A percentile compares a stretch with the other conserved stretches of the same genome.
phyloP scores from a whole-genome alignment of 148 eudicot genomes.

The Rheum nobile region DNA sequence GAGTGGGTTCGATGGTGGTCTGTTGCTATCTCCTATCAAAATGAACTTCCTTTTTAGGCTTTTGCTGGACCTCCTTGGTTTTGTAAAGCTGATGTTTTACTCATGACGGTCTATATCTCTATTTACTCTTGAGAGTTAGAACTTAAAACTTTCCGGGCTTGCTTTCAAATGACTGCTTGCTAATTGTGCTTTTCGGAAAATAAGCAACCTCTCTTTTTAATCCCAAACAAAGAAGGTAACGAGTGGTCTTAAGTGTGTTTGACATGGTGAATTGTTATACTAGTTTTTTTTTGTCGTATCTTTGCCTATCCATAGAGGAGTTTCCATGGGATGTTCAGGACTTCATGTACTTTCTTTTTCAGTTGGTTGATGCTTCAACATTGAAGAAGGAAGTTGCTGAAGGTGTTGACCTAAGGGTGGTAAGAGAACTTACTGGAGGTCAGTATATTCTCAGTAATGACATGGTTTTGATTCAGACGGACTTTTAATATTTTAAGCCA shows the following conservation, averaged over 20 bases:
- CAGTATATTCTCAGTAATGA: constrained; percentile 9
- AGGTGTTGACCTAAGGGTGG: constrained; percentile 96
- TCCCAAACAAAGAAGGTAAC: not conserved
- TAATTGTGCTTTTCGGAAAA: not conserved
- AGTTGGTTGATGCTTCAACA: constrained; percentile 89
- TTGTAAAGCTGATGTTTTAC: not conserved
- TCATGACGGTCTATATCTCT: not conserved
- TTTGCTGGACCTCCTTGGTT: not conserved
- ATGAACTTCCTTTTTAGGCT: too few species aligned
- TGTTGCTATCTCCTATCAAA: not conserved
- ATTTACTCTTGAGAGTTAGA: not conserved
- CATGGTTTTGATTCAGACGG: not conserved
- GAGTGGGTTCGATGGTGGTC: not conserved
- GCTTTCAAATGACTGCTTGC: not conserved
- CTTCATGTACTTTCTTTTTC: constrained; percentile 10
- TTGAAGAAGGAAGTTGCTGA: constrained; percentile 92
- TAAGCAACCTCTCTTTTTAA: not conserved
- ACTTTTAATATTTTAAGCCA: not conserved
- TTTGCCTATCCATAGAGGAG: not conserved
- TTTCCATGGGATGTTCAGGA: not conserved
- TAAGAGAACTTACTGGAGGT: constrained; percentile 97
- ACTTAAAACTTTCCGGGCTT: not conserved
- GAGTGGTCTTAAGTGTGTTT: not conserved
- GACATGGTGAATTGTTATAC: not conserved
- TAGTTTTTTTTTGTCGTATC: not conserved